These are phyloP conservation scores for Phytopythium aichiense DNA, from an alignment of 352 stramenopile species.

Conservation along the genomic window DNA sequence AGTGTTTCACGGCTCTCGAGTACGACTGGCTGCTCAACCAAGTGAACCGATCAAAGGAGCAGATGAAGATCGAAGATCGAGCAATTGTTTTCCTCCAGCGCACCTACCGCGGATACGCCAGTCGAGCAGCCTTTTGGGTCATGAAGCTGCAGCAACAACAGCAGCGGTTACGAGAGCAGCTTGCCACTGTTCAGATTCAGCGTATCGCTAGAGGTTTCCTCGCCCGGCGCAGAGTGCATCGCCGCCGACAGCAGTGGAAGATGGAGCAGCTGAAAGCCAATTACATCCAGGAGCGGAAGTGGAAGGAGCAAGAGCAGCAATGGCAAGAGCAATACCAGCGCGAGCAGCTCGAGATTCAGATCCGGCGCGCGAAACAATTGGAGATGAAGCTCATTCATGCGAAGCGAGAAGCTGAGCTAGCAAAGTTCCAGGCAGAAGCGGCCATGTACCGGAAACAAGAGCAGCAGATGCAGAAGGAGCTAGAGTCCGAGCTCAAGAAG, in stretches of 20 bases:
- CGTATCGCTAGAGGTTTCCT: slow-evolving; percentile 30
- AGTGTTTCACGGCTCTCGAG: slow-evolving; percentile 35
- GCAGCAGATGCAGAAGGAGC: slow-evolving; percentile 24
- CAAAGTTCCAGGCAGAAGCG: slow-evolving; percentile 44
- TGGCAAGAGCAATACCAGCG: slow-evolving; percentile 58
- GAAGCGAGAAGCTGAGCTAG: slow-evolving; percentile 57
- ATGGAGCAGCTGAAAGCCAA: slow-evolving; percentile 43
- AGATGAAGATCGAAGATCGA: slow-evolving; percentile 36
- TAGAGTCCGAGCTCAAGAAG: slow-evolving; percentile 11
- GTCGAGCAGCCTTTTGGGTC: slow-evolving; percentile 36
- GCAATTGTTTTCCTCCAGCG: slow-evolving; percentile 51
- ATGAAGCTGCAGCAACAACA: slow-evolving; percentile 31
- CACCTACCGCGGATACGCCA: slow-evolving; percentile 42
- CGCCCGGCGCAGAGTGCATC: slow-evolving; percentile 23
- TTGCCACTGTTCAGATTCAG: slow-evolving; percentile 32
- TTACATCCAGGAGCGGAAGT: slow-evolving; percentile 56
- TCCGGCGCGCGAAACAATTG: slow-evolving; percentile 34
- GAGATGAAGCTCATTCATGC: slow-evolving; percentile 49
- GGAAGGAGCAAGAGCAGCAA: slow-evolving; percentile 41
- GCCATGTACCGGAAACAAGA: slow-evolving; percentile 42
- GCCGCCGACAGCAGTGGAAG: slow-evolving; percentile 23
- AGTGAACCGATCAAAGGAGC: slow-evolving; percentile 23
- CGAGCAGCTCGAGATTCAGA: slow-evolving; percentile 55
- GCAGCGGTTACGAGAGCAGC: slow-evolving; percentile 23
- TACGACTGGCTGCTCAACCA: slow-evolving; percentile 32